Conservation (phyloP, 2,329 filamentous ascomycete species). For the Dryadomyces sulphureus region DNA sequence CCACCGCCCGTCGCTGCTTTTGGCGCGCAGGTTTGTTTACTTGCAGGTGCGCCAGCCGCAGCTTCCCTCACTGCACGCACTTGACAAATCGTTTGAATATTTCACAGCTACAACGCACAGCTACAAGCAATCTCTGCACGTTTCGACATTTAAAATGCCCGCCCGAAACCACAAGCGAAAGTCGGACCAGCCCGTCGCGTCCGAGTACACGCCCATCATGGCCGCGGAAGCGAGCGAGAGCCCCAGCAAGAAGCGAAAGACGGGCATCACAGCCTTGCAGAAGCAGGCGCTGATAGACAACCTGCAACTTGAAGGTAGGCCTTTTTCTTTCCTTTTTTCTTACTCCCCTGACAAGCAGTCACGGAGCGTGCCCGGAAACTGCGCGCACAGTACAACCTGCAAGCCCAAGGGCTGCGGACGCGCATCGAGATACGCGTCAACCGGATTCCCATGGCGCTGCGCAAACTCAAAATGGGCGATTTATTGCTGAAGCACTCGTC, state of each 20-base stretch:
- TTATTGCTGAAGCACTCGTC: constrained; percentile 39
- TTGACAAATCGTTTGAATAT: not conserved
- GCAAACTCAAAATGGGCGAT: constrained; percentile 71
- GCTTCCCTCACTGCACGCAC: too few relatives aligned
- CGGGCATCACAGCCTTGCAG: constrained; percentile 51
- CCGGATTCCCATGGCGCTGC: constrained; percentile 67
- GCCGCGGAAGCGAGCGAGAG: constrained; percentile 27
- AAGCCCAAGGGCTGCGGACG: constrained; percentile 70
- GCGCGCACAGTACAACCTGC: constrained; percentile 75
- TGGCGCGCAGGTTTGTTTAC: constrained; percentile 7
- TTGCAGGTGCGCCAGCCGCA: not conserved
- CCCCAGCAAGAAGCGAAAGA: constrained; percentile 46
- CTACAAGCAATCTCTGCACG: too few relatives aligned
- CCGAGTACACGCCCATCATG: constrained; percentile 12
- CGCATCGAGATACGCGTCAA: constrained; percentile 89
- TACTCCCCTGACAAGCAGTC: constrained; percentile 34
- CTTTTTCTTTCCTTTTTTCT: not conserved
- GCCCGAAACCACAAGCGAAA: constrained; percentile 32
- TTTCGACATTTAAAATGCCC: constrained; percentile 22
- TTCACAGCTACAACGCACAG: not conserved
- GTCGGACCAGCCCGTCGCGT: constrained; percentile 22
- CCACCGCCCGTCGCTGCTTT: not conserved
- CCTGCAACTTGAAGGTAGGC: constrained; percentile 71
- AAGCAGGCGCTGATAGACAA: constrained; percentile 86
- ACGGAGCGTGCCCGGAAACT: constrained; percentile 78